Conservation (phyloP, 139 green algal species). For the Micractinium conductrix region DNA sequence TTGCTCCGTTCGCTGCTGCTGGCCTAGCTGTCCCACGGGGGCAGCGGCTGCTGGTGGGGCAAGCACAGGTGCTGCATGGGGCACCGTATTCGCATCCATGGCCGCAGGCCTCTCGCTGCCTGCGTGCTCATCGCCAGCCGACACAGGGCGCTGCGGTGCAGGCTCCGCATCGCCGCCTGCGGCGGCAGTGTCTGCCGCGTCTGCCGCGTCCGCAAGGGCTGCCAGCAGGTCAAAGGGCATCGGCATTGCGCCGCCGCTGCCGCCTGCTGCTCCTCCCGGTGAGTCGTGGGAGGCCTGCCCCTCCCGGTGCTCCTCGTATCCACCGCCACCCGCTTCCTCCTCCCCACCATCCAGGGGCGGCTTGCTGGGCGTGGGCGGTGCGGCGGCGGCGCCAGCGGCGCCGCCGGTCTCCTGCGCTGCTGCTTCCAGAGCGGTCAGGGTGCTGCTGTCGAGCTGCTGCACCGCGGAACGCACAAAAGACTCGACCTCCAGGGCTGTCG, state of each 20-base stretch:
- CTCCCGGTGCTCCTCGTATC: too few species aligned
- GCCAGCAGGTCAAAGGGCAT: slow-evolving; percentile 8
- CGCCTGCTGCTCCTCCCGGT: neutral
- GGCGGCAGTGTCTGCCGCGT: too few species aligned
- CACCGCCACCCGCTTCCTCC: too few species aligned
- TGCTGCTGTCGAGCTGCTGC: neutral
- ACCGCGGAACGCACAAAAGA: neutral
- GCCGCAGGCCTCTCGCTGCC: neutral
- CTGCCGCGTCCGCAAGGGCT: neutral
- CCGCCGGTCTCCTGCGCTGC: neutral
- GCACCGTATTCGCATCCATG: neutral
- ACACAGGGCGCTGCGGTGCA: neutral
- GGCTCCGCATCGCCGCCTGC: neutral
- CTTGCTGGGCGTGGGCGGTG: neutral
- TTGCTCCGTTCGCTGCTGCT: neutral
- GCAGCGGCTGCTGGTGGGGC: neutral
- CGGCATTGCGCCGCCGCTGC: neutral
- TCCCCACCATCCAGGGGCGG: neutral
- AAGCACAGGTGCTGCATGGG: neutral
- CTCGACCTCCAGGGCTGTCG: slow-evolving; percentile 7
- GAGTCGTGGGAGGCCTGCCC: neutral
- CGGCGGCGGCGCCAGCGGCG: neutral
- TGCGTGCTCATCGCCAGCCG: neutral
- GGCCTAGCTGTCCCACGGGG: neutral
- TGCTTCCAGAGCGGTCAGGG: neutral